Percentiles rank a stretch among this genome's conserved stretches.
phyloP scores from a whole-genome alignment of 2,329 filamentous ascomycete species.

The Trichoderma polysporum region DNA sequence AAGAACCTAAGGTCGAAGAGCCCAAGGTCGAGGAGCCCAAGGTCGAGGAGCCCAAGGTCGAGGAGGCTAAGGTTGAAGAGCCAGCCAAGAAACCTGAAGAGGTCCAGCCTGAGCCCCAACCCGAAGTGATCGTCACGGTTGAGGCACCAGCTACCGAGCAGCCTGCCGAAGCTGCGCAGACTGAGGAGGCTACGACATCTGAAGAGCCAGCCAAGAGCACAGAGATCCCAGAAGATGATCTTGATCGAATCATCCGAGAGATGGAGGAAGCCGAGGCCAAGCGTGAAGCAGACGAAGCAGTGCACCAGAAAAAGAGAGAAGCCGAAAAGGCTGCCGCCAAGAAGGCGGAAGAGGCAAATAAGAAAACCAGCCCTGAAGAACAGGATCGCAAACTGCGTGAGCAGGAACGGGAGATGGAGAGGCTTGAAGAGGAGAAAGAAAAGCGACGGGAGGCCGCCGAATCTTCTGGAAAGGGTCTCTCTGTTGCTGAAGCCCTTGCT shows the following conservation, averaged over 20 bases:
- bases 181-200: slow-evolving; percentile 29
- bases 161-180: slow-evolving; percentile 33
- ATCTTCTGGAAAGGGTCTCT: slow-evolving; percentile 47
- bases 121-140: slow-evolving; percentile 1
- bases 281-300: slow-evolving; percentile 50
- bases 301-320: slow-evolving; percentile 48
- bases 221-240: slow-evolving; percentile 51
- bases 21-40: background rate
- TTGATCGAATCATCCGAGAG: slow-evolving; percentile 61
- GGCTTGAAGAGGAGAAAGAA: slow-evolving; percentile 69
- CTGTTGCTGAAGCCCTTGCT: slow-evolving; percentile 53
- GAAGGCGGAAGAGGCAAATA: slow-evolving; percentile 48
- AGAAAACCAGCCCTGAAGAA: slow-evolving; percentile 51
- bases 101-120: slow-evolving; percentile 7
- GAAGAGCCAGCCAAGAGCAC: slow-evolving; percentile 32
- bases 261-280: slow-evolving; percentile 58
- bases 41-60: background rate
- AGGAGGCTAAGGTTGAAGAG: slow-evolving; percentile 5
- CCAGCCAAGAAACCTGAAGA: slow-evolving; percentile 8
- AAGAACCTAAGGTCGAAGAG: background rate
- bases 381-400: slow-evolving; percentile 67
- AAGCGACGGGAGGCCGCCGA: slow-evolving; percentile 53
- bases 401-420: slow-evolving; percentile 70
- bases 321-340: slow-evolving; percentile 48
- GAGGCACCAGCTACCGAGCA: background rate